These are phyloP conservation scores for Kuraishia cidri DNA, from an alignment of 805 yeast genomes.

Conservation along the genomic window DNA sequence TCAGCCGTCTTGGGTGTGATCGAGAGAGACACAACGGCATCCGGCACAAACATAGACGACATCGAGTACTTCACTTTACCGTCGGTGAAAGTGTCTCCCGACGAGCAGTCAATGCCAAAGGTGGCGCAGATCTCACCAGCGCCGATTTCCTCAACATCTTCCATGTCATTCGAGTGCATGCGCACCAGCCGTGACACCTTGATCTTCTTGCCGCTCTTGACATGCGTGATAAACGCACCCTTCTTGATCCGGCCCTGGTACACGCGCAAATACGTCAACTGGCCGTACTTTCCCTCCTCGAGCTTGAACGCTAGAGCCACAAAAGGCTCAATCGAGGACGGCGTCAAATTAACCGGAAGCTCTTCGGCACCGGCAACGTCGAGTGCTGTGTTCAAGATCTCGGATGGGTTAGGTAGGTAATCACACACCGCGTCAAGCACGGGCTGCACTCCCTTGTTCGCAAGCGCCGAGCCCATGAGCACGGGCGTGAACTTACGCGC, in stretches of 20 bases:
- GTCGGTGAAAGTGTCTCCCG: slow-evolving; percentile 96
- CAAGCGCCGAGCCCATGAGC: slow-evolving; percentile 98
- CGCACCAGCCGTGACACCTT: slow-evolving; percentile 91
- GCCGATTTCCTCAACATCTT: slow-evolving; percentile 89
- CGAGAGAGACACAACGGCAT: slow-evolving; percentile 92
- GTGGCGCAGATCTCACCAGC: slow-evolving; percentile 99
- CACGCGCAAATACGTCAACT: slow-evolving; percentile 91
- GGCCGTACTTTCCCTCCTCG: slow-evolving; percentile 98
- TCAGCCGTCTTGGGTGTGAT: slow-evolving; percentile 86
- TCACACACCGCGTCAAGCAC: slow-evolving; percentile 95
- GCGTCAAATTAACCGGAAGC: slow-evolving; percentile 62
- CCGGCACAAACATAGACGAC: slow-evolving; percentile 99
- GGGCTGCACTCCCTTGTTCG: slow-evolving; percentile 92
- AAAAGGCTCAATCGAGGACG: slow-evolving; percentile 70
- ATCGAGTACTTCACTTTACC: slow-evolving; percentile 74
- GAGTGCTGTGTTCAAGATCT: slow-evolving; percentile 83
- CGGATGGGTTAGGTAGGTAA: slow-evolving; percentile 92
- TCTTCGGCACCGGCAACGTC: slow-evolving; percentile 55
- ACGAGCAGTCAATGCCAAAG: slow-evolving; percentile 97
- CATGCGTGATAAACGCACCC: slow-evolving; percentile 82
- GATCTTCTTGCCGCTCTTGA: slow-evolving; percentile 86
- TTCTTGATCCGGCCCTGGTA: slow-evolving; percentile 93
- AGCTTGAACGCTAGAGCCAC: slow-evolving; percentile 98
- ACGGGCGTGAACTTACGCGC: slow-evolving; percentile 97
- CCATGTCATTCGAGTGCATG: slow-evolving; percentile 99